Base-by-base conservation (phyloP, 208 protist genomes). In the Leishmania gerbilli region DNA sequence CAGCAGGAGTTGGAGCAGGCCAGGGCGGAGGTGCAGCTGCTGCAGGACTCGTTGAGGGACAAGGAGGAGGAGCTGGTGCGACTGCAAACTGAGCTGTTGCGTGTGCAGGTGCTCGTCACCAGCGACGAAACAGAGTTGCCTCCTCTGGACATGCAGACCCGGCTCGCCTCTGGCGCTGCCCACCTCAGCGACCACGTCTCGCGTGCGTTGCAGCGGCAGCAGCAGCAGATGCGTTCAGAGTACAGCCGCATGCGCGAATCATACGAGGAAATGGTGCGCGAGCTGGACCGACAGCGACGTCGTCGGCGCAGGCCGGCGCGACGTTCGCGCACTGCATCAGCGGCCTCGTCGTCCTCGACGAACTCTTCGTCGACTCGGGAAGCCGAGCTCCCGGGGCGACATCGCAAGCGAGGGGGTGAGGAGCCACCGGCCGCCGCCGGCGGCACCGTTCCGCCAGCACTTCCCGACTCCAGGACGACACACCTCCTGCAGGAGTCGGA, bases 21-120 rank as follows among this genome's bases (percentile, higher is more conserved):
- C 21, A 76, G 80, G 21, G 88, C 87, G 6, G 88, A 93, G 67
- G 55, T 31, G n/a, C 84, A 92, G 77, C 64, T 75, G 13, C 67
- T 96, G 80, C 86, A 79, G n/a, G 88, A 91, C 79, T 68, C 75
- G 8, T 67, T 98, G 3, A 83, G 71, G 68, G 89, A 89, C 64
- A 94, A 92, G 75, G 94, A 96, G 74, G 92, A 94, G 60, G 94
- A 95, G 76, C 65, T 94, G 40, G 81, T 80, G 58, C 91, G 91
- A 34, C 91, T 88, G 74, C 89, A 95, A 76, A 80, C 92, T n/a
- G 92, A 96, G 40, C 78, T 97, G 56, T 79, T 97, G 72, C 91
- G 90, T 1, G 78, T 85, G 51, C 88, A 90, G 74, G 80, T 87
- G 51, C 77, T 91, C 21, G 51, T 89, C 27, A 58, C 60, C 47